Evolutionary conservation across 495 filamentous ascomycete species (phyloP).

Genomic region (Hypomontagnella submonticulosa): DNA sequence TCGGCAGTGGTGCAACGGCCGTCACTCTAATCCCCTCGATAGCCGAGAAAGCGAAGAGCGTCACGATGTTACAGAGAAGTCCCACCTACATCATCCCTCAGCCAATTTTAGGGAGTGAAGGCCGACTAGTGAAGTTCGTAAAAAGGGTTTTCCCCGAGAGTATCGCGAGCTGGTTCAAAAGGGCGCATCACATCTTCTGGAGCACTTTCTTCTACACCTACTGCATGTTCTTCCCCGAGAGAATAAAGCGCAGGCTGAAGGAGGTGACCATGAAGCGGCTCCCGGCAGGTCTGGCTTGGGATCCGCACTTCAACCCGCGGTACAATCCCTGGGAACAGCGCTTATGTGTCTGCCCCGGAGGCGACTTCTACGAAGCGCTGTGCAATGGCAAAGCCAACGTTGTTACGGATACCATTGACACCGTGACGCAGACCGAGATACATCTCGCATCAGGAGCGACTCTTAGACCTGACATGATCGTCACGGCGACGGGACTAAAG

Average conservation of each 20-base stretch:
- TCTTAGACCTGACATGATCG: constrained; percentile 74
- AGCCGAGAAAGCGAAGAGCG: constrained; percentile 57
- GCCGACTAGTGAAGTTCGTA: constrained; percentile 53
- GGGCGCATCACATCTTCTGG: not conserved
- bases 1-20: constrained; percentile 69
- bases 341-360: constrained; percentile 74
- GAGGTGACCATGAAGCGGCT: constrained; percentile 59
- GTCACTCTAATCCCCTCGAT: constrained; percentile 65
- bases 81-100: constrained; percentile 68
- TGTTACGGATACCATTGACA: constrained; percentile 73
- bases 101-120: constrained; percentile 49
- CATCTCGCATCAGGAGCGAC: constrained; percentile 59
- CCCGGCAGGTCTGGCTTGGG: constrained; percentile 63
- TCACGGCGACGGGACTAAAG: constrained; percentile 77
- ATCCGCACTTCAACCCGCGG: constrained; percentile 76
- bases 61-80: constrained; percentile 68
- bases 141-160: constrained; percentile 53
- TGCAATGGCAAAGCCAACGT: constrained; percentile 66
- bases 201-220: constrained; percentile 6
- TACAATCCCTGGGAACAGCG: constrained; percentile 83
- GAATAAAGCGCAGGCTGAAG: constrained; percentile 58
- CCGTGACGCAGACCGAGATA: constrained; percentile 69
- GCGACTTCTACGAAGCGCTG: constrained; percentile 77
- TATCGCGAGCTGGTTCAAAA: constrained; percentile 51
- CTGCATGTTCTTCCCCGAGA: constrained; percentile 62